Evolutionary conservation across 768 basidiomycete genomes (phyloP).

Genomic region (Suillus placidus): DNA sequence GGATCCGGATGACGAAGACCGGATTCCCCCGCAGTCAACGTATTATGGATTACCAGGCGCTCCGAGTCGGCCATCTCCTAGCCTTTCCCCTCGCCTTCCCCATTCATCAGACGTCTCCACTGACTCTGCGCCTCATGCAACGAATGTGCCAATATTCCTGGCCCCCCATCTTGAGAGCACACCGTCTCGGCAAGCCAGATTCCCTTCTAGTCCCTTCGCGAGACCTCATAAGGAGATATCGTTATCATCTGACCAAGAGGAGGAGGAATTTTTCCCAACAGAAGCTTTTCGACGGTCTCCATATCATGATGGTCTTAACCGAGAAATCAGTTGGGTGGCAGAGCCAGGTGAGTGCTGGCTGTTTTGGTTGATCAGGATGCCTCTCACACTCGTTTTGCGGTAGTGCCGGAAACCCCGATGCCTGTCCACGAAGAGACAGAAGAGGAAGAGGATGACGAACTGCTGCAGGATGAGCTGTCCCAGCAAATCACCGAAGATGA

Average conservation of each 20-base stretch:
- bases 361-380: slow-evolving; percentile 7
- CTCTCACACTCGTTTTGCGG: slow-evolving; percentile 11
- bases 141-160: slow-evolving; percentile 53
- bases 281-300: slow-evolving; percentile 56
- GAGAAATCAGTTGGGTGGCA: slow-evolving; percentile 78
- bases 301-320: slow-evolving; percentile 50
- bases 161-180: slow-evolving; percentile 41
- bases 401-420: slow-evolving; percentile 66
- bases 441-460: slow-evolving; percentile 39
- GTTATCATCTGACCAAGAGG: slow-evolving; percentile 49
- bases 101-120: slow-evolving; percentile 56
- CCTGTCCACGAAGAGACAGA: slow-evolving; percentile 53
- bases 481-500: slow-evolving; percentile 43
- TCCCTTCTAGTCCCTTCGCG: slow-evolving; percentile 72
- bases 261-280: slow-evolving; percentile 65
- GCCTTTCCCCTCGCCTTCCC: slow-evolving; percentile 39
- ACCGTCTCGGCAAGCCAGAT: slow-evolving; percentile 58
- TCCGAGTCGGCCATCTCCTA: slow-evolving; percentile 41
- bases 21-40: slow-evolving; percentile 37
- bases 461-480: slow-evolving; percentile 40
- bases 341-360: slow-evolving; percentile 56
- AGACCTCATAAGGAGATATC: slow-evolving; percentile 69
- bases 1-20: slow-evolving; percentile 64
- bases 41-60: slow-evolving; percentile 46
- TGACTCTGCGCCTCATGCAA: slow-evolving; percentile 43